phyloP scores from a whole-genome alignment of 23 red algal species.

The Cyanidium caldarium region DNA sequence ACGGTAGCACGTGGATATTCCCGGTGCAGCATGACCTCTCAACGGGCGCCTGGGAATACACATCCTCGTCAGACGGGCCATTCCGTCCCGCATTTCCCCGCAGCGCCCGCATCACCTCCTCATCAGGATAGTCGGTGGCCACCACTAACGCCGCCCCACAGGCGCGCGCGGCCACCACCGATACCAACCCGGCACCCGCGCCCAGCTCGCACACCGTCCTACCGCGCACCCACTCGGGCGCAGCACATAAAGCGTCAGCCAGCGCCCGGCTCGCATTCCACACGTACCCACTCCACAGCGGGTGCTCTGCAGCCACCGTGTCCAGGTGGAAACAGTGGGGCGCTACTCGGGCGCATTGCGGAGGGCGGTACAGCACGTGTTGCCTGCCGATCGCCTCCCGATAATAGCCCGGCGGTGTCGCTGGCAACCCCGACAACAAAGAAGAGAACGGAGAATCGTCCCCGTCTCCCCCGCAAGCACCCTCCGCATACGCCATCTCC shows the following conservation, averaged over 20 bases:
- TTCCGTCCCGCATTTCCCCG: background rate
- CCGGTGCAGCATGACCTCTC: no score
- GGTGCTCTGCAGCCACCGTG: background rate
- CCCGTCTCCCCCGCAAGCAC: no score
- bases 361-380: background rate
- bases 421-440: background rate
- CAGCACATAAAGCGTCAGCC: background rate
- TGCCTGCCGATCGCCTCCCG: background rate
- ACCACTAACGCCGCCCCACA: background rate
- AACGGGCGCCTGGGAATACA: background rate
- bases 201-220: background rate
- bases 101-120: background rate
- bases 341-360: background rate
- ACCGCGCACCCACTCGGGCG: background rate
- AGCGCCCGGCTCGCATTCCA: background rate
- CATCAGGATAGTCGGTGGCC: conserved; percentile 1
- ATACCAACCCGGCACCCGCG: background rate
- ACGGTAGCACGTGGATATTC: background rate
- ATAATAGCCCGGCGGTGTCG: background rate
- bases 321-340: background rate
- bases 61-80: background rate
- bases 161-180: background rate
- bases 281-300: background rate
- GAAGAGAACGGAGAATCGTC: no score
- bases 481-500: no score